phyloP scores from a whole-genome alignment of 345 rosid genomes.

The Acer saccharum region DNA sequence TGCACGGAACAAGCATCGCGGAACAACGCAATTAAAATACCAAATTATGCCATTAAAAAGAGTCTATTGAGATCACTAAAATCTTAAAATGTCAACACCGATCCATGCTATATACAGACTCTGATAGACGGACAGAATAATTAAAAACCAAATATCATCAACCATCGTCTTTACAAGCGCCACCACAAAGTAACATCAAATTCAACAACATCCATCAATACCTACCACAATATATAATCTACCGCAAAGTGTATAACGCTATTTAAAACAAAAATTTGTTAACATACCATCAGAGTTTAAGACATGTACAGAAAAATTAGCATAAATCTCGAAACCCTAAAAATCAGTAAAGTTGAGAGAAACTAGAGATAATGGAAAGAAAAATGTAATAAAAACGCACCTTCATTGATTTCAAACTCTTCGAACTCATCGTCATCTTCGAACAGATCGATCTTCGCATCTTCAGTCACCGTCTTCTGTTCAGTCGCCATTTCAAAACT shows the following conservation, averaged over 20 bases:
- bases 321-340: neutral
- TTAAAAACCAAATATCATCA: too few species aligned
- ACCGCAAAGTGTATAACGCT: too few species aligned
- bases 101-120: too few species aligned
- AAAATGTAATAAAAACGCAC: conserved; percentile 20
- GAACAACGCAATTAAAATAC: neutral
- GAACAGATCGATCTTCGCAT: conserved; percentile 83
- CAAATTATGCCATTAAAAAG: neutral
- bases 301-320: neutral
- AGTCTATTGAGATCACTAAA: neutral
- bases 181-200: too few species aligned
- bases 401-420: conserved; percentile 72
- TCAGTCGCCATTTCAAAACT: conserved; percentile 56
- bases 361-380: neutral
- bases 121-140: too few species aligned
- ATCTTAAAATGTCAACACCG: neutral
- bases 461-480: conserved; percentile 53
- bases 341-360: neutral
- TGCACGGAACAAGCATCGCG: neutral
- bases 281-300: too few species aligned
- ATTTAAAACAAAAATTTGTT: too few species aligned
- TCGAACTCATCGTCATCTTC: conserved; percentile 98
- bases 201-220: neutral
- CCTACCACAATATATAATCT: neutral
- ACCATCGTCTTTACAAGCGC: too few species aligned